phyloP scores from a whole-genome alignment of 2,329 filamentous ascomycete species.

The Sclerotinia glacialis region DNA sequence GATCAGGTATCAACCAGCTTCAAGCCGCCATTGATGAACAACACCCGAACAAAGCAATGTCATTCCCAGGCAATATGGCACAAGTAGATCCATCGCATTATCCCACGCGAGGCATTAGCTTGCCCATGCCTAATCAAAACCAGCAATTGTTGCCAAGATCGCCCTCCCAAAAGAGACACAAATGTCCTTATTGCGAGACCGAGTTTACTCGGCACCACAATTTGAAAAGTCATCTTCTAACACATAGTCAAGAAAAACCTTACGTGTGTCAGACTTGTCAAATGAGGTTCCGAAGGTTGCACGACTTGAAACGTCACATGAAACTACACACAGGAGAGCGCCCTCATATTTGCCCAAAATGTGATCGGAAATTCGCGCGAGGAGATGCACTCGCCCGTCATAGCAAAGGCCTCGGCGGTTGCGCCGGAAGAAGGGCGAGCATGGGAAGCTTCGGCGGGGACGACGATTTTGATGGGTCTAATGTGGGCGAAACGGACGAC shows the following conservation, averaged over 20 bases:
- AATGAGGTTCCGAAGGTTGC: constrained; percentile 85
- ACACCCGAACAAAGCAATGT: constrained; percentile 34
- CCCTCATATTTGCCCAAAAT: constrained; percentile 91
- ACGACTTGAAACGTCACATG: constrained; percentile 92
- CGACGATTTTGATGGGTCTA: constrained; percentile 63
- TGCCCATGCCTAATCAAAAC: constrained; percentile 51
- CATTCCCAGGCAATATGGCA: constrained; percentile 37
- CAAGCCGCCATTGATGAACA: constrained; percentile 34
- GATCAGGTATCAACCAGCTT: constrained; percentile 27
- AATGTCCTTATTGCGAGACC: constrained; percentile 92
- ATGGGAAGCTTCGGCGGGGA: constrained; percentile 78
- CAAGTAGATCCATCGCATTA: constrained; percentile 33
- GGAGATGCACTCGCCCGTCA: constrained; percentile 93
- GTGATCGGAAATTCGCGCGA: constrained; percentile 89
- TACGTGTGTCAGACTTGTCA: constrained; percentile 93
- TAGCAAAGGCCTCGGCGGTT: constrained; percentile 92
- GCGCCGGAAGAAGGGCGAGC: constrained; percentile 85
- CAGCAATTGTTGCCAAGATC: constrained; percentile 58
- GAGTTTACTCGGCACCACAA: constrained; percentile 98
- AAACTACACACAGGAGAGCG: constrained; percentile 97
- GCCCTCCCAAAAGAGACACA: constrained; percentile 82
- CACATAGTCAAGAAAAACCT: constrained; percentile 97
- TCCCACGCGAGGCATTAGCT: constrained; percentile 52
- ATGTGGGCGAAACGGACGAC: constrained; percentile 53
- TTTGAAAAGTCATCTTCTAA: constrained; percentile 93